Percentiles rank a stretch among this genome's conserved stretches.
Evolutionary conservation across 108 stramenopile genomes (phyloP).

Genomic region (Cyclostephanos tholiformis): DNA sequence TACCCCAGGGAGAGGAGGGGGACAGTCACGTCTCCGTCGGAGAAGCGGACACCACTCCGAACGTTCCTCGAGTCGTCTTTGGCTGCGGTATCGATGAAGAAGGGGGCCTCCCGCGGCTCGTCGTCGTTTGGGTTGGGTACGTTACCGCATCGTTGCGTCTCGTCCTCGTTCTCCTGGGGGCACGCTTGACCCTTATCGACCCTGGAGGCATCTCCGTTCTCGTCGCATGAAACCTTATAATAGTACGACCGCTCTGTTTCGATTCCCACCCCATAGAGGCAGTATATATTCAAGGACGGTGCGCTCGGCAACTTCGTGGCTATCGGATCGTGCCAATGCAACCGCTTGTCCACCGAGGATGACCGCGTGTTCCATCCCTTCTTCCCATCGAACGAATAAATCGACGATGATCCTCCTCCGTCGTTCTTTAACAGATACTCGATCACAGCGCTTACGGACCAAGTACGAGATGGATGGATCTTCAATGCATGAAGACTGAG

Average conservation of each 20-base stretch:
- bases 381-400: constrained; percentile 42
- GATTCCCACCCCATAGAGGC: constrained; percentile 84
- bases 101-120: constrained; percentile 55
- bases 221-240: constrained; percentile 64
- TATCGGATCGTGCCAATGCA: constrained; percentile 78
- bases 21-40: constrained; percentile 85
- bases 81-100: constrained; percentile 64
- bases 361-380: constrained; percentile 36
- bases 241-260: constrained; percentile 83
- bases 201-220: constrained; percentile 31
- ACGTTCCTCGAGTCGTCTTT: constrained; percentile 55
- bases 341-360: constrained; percentile 26
- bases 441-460: constrained; percentile 39
- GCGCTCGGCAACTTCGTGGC: constrained; percentile 78
- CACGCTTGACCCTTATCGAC: constrained; percentile 14
- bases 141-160: not conserved
- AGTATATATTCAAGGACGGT: constrained; percentile 84
- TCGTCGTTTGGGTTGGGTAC: not conserved
- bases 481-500: constrained; percentile 7
- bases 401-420: constrained; percentile 68
- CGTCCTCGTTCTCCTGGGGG: constrained; percentile 3
- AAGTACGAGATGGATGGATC: constrained; percentile 26
- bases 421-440: constrained; percentile 54
- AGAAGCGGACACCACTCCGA: constrained; percentile 61
- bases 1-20: constrained; percentile 86